Evolutionary conservation across 2,329 filamentous ascomycete species (phyloP).

Genomic region (Colletotrichum euphorbiae): DNA sequence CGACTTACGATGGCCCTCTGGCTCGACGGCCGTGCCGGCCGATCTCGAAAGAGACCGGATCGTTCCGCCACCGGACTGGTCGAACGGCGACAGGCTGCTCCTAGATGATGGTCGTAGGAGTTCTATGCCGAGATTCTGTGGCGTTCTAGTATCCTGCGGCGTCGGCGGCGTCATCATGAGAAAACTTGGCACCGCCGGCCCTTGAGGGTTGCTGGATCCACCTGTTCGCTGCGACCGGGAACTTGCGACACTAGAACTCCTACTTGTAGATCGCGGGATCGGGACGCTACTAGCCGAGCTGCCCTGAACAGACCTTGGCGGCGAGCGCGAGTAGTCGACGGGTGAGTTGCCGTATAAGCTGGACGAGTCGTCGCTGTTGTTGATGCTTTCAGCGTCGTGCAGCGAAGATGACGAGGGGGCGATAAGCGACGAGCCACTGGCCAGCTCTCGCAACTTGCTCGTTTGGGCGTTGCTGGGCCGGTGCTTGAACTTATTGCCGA

Average conservation of each 20-base stretch:
- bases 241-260: conserved; percentile 65
- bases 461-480: conserved; percentile 84
- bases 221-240: conserved; percentile 55
- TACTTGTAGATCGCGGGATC: conserved; percentile 58
- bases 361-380: conserved; percentile 68
- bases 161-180: conserved; percentile 62
- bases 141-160: conserved; percentile 45
- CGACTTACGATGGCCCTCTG: conserved; percentile 43
- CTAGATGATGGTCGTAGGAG: conserved; percentile 43
- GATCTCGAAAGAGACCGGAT: conserved; percentile 39
- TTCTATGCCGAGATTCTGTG: conserved; percentile 41
- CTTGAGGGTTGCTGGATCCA: conserved; percentile 44
- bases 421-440: conserved; percentile 78
- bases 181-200: conserved; percentile 52
- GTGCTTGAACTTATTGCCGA: conserved; percentile 97
- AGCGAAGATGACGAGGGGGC: conserved; percentile 54
- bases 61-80: conserved; percentile 38
- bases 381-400: conserved; percentile 56
- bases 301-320: conserved; percentile 64
- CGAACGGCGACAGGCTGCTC: conserved; percentile 42
- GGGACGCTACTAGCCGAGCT: conserved; percentile 62
- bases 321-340: conserved; percentile 70
- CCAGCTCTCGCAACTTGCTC: conserved; percentile 82
- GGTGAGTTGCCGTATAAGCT: conserved; percentile 65
- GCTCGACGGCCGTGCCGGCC: conserved; percentile 39